Evolutionary conservation across 2,329 filamentous ascomycete species (phyloP), one percentile per base, ranked within the genome.

Genomic region (Penicillium sclerotigenum): DNA sequence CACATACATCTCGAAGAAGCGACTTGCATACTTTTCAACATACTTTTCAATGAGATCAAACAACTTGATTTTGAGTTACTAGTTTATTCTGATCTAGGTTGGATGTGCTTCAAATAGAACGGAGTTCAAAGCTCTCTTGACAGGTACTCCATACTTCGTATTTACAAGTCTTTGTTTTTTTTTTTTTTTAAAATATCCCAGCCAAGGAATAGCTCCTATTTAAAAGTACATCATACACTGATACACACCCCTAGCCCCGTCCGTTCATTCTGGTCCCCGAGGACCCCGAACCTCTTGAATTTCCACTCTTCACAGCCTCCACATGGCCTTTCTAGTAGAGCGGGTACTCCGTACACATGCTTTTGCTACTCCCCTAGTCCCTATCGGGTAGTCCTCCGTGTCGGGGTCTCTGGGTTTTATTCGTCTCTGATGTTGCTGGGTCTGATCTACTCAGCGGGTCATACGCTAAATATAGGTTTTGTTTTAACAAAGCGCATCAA

Each of bases 271-370:
- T 51, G 36, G 28, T 45, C 47, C 47, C 47, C 47, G 26, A 51
- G 26, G 24, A 55, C 16, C 26, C 47, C 53, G 22, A 52, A 9
- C 4, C n/a, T 33, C 31, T 28, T 52, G 11, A 13, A 31, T 51
- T 10, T 43, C 9, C 36, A 38, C 26, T 33, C 24, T 43, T 13
- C 16, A 34, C 50, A 11, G 51, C 18, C 33, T 45, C 52, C 47
- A 34, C 52, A 51, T 51, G 20, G 40, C 29, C 24, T 37, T 33
- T 43, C 29, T n/a, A 36, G 38, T 29, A 31, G 29, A 29, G 31
- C 37, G 37, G 45, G 46, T 54, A 50, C 26, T n/a, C n/a, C n/a
- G n/a, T n/a, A n/a, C n/a, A n/a, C n/a, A 34, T 52, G 22, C 40
- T 28, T 43, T 38, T 45, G 13, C 45, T 49, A 20, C 5, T 42